phyloP scores from a whole-genome alignment of 495 filamentous ascomycete species.

The Thozetella sp. region DNA sequence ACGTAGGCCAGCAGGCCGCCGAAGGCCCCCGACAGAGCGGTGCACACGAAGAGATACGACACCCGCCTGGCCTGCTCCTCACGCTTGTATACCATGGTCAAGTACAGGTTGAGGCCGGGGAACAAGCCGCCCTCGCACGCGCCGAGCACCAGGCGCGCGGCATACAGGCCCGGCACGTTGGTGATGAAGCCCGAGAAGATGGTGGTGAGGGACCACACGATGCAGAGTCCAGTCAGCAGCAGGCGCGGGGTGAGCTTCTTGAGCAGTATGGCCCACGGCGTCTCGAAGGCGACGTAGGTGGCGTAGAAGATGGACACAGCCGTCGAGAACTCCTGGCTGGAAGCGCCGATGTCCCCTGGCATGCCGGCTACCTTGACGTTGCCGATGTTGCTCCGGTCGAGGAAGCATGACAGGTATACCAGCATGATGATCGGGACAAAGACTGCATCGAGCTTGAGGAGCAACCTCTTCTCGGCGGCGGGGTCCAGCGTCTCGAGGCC shows the following conservation, averaged over 20 bases:
- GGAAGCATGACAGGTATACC: conserved; percentile 61
- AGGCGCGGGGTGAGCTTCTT: conserved; percentile 62
- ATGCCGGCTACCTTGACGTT: conserved; percentile 49
- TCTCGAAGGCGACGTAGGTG: conserved; percentile 77
- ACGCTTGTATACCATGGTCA: conserved; percentile 75
- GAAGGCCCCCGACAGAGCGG: conserved; percentile 77
- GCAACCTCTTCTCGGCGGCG: conserved; percentile 52
- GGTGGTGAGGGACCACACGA: conserved; percentile 55
- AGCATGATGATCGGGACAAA: conserved; percentile 53
- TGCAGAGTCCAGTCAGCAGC: conserved; percentile 63
- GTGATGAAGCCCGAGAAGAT: conserved; percentile 55
- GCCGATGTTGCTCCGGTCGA: conserved; percentile 56
- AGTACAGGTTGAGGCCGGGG: conserved; percentile 79
- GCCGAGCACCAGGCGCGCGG: conserved; percentile 55
- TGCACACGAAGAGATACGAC: conserved; percentile 82
- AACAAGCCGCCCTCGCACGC: conserved; percentile 67
- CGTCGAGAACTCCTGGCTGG: conserved; percentile 59
- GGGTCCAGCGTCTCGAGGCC: conserved; percentile 37
- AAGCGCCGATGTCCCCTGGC: conserved; percentile 50
- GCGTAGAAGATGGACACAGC: conserved; percentile 80
- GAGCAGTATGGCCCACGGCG: conserved; percentile 75
- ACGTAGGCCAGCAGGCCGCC: conserved; percentile 75
- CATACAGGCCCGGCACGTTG: conserved; percentile 48
- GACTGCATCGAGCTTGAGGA: conserved; percentile 47
- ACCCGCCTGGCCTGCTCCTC: conserved; percentile 50